These are phyloP conservation scores for Lactifluus hygrophoroides DNA, from an alignment of 768 basidiomycete genomes.

Conservation along the genomic window DNA sequence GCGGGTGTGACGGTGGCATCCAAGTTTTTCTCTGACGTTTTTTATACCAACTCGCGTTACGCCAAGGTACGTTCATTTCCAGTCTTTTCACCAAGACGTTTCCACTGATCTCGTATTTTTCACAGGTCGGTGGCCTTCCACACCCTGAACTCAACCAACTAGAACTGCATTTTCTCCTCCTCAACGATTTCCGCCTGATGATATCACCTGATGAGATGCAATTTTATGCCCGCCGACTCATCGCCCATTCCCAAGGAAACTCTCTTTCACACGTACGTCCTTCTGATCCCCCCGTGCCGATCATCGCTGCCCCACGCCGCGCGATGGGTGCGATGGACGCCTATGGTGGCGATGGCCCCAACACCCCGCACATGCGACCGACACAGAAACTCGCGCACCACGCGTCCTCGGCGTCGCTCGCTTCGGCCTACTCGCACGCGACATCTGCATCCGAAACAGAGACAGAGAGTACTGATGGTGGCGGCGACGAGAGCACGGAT, in stretches of 20 bases:
- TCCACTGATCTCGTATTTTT: slow-evolving; percentile 6
- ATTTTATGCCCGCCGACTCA: slow-evolving; percentile 84
- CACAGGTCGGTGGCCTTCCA: slow-evolving; percentile 90
- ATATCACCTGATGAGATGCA: slow-evolving; percentile 91
- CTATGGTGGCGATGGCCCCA: slow-evolving; percentile 16
- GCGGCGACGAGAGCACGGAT: slow-evolving; percentile 47
- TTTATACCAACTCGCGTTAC: slow-evolving; percentile 97
- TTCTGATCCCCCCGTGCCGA: not conserved
- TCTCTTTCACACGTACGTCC: slow-evolving; percentile 17
- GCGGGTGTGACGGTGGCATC: slow-evolving; percentile 98
- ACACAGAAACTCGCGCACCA: slow-evolving; percentile 14
- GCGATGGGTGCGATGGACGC: slow-evolving; percentile 47
- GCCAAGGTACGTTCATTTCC: slow-evolving; percentile 64
- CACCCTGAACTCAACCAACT: slow-evolving; percentile 90
- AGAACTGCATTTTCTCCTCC: slow-evolving; percentile 91
- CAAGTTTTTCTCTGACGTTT: slow-evolving; percentile 98
- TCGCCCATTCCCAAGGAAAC: slow-evolving; percentile 48
- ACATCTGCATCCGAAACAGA: slow-evolving; percentile 29
- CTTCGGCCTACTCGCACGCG: slow-evolving; percentile 25
- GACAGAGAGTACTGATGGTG: slow-evolving; percentile 29
- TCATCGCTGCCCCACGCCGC: slow-evolving; percentile 23
- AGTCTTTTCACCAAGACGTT: not conserved
- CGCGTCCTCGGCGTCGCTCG: slow-evolving; percentile 19
- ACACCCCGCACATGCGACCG: slow-evolving; percentile 15
- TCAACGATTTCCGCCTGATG: slow-evolving; percentile 90